phyloP scores from a whole-genome alignment of 2,329 filamentous ascomycete genomes.

The Diaporthe vaccinii region DNA sequence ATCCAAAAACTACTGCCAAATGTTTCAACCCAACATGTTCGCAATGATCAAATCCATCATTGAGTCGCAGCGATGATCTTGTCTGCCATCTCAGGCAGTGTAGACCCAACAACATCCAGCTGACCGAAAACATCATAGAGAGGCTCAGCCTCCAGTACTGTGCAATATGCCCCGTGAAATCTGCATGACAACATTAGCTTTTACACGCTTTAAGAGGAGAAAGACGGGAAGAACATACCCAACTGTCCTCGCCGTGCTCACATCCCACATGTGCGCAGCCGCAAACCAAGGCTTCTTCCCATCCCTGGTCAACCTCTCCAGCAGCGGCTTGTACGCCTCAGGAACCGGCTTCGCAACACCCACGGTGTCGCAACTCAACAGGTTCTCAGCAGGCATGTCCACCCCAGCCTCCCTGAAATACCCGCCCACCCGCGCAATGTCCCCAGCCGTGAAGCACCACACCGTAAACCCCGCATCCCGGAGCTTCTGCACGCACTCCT shows the following conservation, averaged over 20 bases:
- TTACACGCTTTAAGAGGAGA: not conserved
- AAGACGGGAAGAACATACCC: slow-evolving; percentile 47
- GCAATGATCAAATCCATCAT: not conserved
- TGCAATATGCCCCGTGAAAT: slow-evolving; percentile 65
- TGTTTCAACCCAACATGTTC: not conserved
- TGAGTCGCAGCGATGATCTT: slow-evolving; percentile 46
- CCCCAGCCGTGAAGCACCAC: slow-evolving; percentile 65
- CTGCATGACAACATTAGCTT: slow-evolving; percentile 39
- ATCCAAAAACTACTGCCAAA: no score
- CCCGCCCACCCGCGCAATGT: slow-evolving; percentile 59
- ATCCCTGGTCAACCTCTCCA: slow-evolving; percentile 49
- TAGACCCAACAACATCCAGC: slow-evolving; percentile 63
- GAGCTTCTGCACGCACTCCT: slow-evolving; percentile 56
- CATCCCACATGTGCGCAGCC: slow-evolving; percentile 71
- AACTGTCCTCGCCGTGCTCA: slow-evolving; percentile 61
- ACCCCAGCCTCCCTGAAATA: slow-evolving; percentile 62
- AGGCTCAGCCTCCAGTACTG: slow-evolving; percentile 63
- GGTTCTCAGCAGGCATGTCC: slow-evolving; percentile 61
- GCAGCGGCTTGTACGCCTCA: slow-evolving; percentile 58
- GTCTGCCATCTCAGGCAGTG: slow-evolving; percentile 60
- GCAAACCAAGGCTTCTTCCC: slow-evolving; percentile 60
- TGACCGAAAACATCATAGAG: slow-evolving; percentile 62
- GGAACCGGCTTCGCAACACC: slow-evolving; percentile 63
- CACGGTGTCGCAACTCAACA: slow-evolving; percentile 61
- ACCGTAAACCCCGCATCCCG: slow-evolving; percentile 61